These are phyloP conservation scores for Sphagnum fallax DNA, from an alignment of 228 moss, liverwort and hornwort genomes.

Conservation along the genomic window DNA sequence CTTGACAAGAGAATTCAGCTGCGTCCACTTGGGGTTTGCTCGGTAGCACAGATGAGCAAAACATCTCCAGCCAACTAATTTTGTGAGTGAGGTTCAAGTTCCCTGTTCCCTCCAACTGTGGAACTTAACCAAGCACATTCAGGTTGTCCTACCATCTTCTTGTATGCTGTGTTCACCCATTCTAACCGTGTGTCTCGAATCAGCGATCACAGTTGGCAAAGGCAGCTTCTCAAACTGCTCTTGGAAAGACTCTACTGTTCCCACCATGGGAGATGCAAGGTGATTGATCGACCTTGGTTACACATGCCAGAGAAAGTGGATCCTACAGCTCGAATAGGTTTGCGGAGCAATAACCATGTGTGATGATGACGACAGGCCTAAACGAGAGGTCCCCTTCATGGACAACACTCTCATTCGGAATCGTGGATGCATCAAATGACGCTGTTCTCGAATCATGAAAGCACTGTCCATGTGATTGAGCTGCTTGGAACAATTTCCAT, in stretches of 20 bases:
- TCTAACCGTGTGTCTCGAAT: constrained; percentile 35
- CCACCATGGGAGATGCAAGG: constrained; percentile 12
- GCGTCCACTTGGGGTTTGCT: constrained; percentile 18
- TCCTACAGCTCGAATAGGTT: constrained; percentile 38
- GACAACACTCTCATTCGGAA: background rate
- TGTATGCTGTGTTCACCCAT: constrained; percentile 60
- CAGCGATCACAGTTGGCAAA: constrained; percentile 49
- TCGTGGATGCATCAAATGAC: background rate
- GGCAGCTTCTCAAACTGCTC: constrained; percentile 26
- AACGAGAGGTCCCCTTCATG: background rate
- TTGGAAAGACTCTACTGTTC: constrained; percentile 30
- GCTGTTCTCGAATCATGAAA: background rate
- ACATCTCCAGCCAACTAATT: constrained; percentile 53
- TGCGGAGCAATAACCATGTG: constrained; percentile 51
- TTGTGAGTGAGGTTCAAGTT: constrained; percentile 16
- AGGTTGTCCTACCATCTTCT: constrained; percentile 55
- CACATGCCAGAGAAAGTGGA: constrained; percentile 38
- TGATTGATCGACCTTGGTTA: constrained; percentile 13
- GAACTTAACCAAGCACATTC: constrained; percentile 50
- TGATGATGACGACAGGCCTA: background rate
- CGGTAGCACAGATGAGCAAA: constrained; percentile 23
- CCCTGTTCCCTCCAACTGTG: constrained; percentile 15
- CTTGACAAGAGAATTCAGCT: constrained; percentile 33
- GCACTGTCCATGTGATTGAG: background rate
- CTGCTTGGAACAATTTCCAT: background rate